These are phyloP conservation scores for Helichrysum umbraculigerum DNA, from an alignment of 129 eudicot species.

Conservation along the genomic window DNA sequence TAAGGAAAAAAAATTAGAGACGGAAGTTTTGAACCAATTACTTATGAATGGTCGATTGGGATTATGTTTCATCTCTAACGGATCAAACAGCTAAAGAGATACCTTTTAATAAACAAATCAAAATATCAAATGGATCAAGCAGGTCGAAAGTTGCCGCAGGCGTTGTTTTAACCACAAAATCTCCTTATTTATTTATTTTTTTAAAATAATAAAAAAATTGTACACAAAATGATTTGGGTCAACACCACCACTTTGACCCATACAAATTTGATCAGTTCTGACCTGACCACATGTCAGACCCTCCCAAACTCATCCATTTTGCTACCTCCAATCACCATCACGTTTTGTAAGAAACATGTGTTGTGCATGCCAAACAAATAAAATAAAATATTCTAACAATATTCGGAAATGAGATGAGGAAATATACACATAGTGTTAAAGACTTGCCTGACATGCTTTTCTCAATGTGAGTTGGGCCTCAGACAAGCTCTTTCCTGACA, in stretches of 20 bases:
- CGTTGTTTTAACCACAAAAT: not conserved
- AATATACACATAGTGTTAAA: not conserved
- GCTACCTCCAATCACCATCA: too few relatives aligned
- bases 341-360: too few relatives aligned
- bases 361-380: too few relatives aligned
- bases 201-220: not conserved
- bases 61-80: not conserved
- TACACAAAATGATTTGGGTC: not conserved
- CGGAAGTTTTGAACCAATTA: not conserved
- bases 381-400: too few relatives aligned
- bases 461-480: conserved; percentile 44
- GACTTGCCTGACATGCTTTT: conserved; percentile 51
- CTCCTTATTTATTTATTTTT: not conserved
- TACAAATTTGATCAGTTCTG: not conserved
- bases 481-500: conserved; percentile 39
- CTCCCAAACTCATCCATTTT: too few relatives aligned
- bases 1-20: not conserved
- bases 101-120: not conserved
- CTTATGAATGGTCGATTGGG: not conserved
- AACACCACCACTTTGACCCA: not conserved
- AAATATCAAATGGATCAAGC: not conserved
- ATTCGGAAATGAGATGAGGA: too few relatives aligned
- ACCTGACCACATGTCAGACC: too few relatives aligned
- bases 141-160: not conserved
- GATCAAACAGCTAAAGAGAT: not conserved